Percentiles rank a stretch among this genome's conserved stretches.
Conservation (phyloP, 1,284 basidiomycete genomes). For the Moesziomyces sp. region DNA sequence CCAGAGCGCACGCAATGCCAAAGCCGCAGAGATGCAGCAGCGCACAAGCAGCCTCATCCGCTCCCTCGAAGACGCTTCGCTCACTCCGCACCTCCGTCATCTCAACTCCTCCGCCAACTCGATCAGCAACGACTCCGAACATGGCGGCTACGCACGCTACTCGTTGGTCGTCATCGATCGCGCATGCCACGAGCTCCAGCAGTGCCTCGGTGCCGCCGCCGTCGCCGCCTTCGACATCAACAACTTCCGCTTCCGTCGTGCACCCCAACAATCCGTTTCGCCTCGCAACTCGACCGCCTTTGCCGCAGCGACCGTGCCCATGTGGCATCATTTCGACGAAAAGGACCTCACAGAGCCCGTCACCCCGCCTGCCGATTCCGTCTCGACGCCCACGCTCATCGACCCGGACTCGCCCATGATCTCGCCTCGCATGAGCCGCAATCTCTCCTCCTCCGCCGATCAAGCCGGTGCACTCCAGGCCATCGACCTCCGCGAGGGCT, state of each 20-base stretch:
- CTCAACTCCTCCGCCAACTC: slow-evolving; percentile 15
- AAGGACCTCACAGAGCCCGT: slow-evolving; percentile 16
- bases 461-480: slow-evolving; percentile 1
- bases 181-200: slow-evolving; percentile 28
- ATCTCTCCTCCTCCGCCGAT: slow-evolving; percentile 9
- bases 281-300: slow-evolving; percentile 19
- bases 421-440: slow-evolving; percentile 34
- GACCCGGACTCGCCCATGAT: slow-evolving; percentile 28
- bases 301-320: slow-evolving; percentile 9
- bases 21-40: slow-evolving; percentile 46
- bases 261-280: slow-evolving; percentile 10
- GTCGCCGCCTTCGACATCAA: slow-evolving; percentile 39
- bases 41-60: slow-evolving; percentile 33
- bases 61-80: slow-evolving; percentile 27
- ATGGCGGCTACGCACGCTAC: slow-evolving; percentile 19
- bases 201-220: slow-evolving; percentile 31
- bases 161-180: slow-evolving; percentile 28
- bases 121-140: slow-evolving; percentile 13
- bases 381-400: slow-evolving; percentile 18
- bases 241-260: slow-evolving; percentile 27
- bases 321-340: slow-evolving; percentile 16
- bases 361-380: slow-evolving; percentile 27
- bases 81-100: slow-evolving; percentile 15
- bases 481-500: slow-evolving; percentile 32
- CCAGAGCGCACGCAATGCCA: slow-evolving; percentile 28